Evolutionary conservation across 805 yeast genomes (phyloP).

Genomic region (Candida namnaoensis): DNA sequence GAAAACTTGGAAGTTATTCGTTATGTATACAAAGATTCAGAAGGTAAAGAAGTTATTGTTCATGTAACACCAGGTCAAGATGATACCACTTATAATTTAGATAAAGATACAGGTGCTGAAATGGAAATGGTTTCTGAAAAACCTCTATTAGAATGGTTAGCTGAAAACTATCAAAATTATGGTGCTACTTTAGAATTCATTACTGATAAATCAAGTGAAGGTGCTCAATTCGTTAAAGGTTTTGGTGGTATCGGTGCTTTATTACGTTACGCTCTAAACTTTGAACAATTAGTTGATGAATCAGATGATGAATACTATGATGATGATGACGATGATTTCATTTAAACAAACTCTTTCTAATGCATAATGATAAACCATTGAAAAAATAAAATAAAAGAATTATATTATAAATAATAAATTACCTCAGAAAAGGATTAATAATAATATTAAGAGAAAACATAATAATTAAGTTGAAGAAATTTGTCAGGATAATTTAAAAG

Average conservation of each 20-base stretch:
- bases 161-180: conserved; percentile 87
- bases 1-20: conserved; percentile 86
- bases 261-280: conserved; percentile 92
- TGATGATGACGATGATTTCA: conserved; percentile 39
- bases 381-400: no score
- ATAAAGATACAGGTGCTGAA: conserved; percentile 82
- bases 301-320: conserved; percentile 84
- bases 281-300: conserved; percentile 89
- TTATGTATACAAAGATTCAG: conserved; percentile 75
- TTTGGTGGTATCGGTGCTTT: conserved; percentile 99
- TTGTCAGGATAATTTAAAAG: no score
- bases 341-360: conserved; percentile 3
- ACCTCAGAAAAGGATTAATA: no score
- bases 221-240: conserved; percentile 96
- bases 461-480: no score
- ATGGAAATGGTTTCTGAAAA: conserved; percentile 84
- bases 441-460: no score
- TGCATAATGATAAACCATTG: no score
- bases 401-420: no score
- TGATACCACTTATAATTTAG: conserved; percentile 69
- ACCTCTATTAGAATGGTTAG: conserved; percentile 92
- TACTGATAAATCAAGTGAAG: conserved; percentile 94
- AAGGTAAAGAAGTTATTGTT: conserved; percentile 67
- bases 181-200: conserved; percentile 97
- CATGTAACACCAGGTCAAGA: conserved; percentile 67